A percentile compares a stretch with the other conserved stretches of the same genome.
Evolutionary conservation across 176 grass and related monocot genomes (phyloP).

Genomic region (Zea mays): DNA sequence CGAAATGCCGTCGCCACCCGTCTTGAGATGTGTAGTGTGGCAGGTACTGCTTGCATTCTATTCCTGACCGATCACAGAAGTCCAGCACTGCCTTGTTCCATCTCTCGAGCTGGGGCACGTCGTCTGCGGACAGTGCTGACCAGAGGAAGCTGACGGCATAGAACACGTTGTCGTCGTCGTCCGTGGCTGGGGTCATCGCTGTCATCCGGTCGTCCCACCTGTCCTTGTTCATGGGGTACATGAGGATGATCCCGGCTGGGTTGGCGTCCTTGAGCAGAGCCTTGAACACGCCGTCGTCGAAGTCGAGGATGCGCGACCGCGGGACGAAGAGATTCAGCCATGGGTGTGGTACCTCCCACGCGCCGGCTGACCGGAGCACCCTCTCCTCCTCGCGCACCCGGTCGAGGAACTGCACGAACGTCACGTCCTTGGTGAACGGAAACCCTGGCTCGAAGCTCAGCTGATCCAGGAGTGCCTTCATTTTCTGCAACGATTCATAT

Average conservation of each 20-base stretch:
- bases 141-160: conserved; percentile 47
- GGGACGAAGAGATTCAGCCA: conserved; percentile 78
- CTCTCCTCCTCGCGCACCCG: conserved; percentile 45
- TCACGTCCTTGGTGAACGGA: conserved; percentile 48
- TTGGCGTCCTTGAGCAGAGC: conserved; percentile 36
- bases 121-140: neutral
- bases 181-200: neutral
- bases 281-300: conserved; percentile 51
- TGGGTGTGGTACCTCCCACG: conserved; percentile 58
- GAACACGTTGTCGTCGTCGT: conserved; percentile 30
- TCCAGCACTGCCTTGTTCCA: conserved; percentile 38
- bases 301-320: conserved; percentile 48
- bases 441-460: conserved; percentile 42
- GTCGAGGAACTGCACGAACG: conserved; percentile 48
- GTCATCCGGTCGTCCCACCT: conserved; percentile 58
- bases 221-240: conserved; percentile 55
- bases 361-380: conserved; percentile 27
- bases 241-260: conserved; percentile 47
- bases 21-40: conserved; percentile 36
- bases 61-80: conserved; percentile 24
- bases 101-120: conserved; percentile 25
- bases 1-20: conserved; percentile 46
- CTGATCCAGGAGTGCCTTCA: conserved; percentile 30
- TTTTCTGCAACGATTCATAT: conserved; percentile 5
- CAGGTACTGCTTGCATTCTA: conserved; percentile 49